Conservation (phyloP, 1,139 yeast genomes). For the Nadsonia commutata region DNA sequence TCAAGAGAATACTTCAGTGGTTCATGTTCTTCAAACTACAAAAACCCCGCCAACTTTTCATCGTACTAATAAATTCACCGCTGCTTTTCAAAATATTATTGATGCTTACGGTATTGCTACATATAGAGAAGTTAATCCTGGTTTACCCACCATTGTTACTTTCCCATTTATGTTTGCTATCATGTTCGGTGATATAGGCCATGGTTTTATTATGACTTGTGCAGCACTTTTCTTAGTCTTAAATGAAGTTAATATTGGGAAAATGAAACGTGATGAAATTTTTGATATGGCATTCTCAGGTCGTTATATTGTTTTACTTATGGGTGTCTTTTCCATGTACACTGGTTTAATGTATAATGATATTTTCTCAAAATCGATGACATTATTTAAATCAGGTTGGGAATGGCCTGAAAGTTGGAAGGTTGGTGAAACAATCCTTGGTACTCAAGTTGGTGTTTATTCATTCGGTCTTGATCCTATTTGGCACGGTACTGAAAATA, state of each 20-base stretch:
- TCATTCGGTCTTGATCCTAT: constrained; percentile 81
- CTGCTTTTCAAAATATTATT: constrained; percentile 80
- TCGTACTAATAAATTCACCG: constrained; percentile 80
- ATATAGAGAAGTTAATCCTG: constrained; percentile 92
- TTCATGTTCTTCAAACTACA: constrained; percentile 66
- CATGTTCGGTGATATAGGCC: constrained; percentile 98
- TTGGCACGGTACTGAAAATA: constrained; percentile 97
- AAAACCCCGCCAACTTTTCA: constrained; percentile 90
- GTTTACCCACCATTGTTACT: constrained; percentile 83
- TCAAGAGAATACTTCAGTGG: constrained; percentile 56
- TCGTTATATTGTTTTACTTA: constrained; percentile 69
- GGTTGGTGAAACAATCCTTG: constrained; percentile 47
- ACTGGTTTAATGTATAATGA: constrained; percentile 92
- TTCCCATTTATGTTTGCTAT: constrained; percentile 98
- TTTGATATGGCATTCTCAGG: constrained; percentile 95
- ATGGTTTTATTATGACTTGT: constrained; percentile 66
- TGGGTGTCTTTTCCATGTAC: constrained; percentile 89
- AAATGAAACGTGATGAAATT: constrained; percentile 71
- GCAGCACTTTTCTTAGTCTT: constrained; percentile 59
- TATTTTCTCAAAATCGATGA: constrained; percentile 79
- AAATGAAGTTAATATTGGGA: constrained; percentile 53
- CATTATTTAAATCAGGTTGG: constrained; percentile 82
- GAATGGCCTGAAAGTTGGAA: constrained; percentile 69
- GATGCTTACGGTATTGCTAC: constrained; percentile 94
- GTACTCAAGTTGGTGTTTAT: constrained; percentile 54